Base-by-base conservation (phyloP, 2,329 filamentous ascomycete genomes). In the Aspergillus candidus region DNA sequence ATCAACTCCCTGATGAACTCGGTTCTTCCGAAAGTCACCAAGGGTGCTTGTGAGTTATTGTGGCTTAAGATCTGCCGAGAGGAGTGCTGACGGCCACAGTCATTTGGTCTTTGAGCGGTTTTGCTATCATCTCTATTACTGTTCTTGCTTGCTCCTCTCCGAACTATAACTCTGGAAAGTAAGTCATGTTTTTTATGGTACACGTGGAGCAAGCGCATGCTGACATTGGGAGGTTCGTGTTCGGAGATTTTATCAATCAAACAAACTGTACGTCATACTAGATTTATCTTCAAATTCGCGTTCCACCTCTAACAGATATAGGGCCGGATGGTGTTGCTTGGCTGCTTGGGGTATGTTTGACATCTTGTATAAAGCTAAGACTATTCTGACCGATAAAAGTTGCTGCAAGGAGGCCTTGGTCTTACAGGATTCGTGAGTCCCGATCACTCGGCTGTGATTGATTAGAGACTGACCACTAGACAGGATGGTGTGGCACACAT, bases 101-200 rank as follows among this genome's bases (percentile, higher is more conserved):
- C 52, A 74, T 80, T 40, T 88, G 84, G 84, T 84, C 80, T 3
- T 70, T 88, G 2, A 63, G 72, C 2, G 85, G 85, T 0, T 87
- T 88, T 52, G 67, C 77, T 35, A 70, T 88, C 45, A 86, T 88
- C 51, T 83, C 73, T 49, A 84, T 87, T 49, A 84, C 83, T 0
- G 71, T 85, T 0, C 66, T 89, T 38, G 74, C 82, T 4, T 85
- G 80, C 56, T 73, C 82, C 0, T 76, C 83, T 2, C 82, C 82
- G 0, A 69, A 82, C 51, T 88, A 78, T 56, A 80, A 81, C 54
- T 76, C 73, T 6, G 83, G 73, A 12, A 61, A 73, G 8, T 85
- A 84, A 41, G 84, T 49, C 22, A 14, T 38, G 32, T 18, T 4
- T 4, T 14, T 4, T 13, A 6, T 27, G 5, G 4, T 14, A 1